Percentiles rank a stretch among this genome's conserved stretches.
Conservation (phyloP, 2,329 filamentous ascomycete genomes). For the Akanthomyces dipterigenus region DNA sequence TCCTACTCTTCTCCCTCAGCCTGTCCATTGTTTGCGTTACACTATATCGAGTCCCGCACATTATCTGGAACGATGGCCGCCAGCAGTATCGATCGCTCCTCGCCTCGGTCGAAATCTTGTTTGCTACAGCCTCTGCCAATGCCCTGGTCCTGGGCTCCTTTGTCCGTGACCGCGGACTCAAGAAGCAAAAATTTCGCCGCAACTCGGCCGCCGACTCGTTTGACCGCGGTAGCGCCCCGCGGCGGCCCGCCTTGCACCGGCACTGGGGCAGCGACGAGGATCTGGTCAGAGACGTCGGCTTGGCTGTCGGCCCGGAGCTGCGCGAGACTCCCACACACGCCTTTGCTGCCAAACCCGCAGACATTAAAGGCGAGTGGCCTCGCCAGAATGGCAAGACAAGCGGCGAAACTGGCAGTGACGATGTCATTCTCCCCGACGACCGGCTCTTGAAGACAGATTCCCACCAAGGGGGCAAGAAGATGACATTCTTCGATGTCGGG, state of each 20-base stretch:
- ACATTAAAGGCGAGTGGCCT: constrained; percentile 41
- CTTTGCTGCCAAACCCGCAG: constrained; percentile 22
- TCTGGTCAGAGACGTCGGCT: constrained; percentile 71
- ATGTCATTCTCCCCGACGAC: constrained; percentile 34
- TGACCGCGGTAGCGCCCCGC: constrained; percentile 35
- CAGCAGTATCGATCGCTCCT: constrained; percentile 86
- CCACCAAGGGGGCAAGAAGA: constrained; percentile 27
- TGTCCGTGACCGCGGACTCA: constrained; percentile 80
- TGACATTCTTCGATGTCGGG: constrained; percentile 83
- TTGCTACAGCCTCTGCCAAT: constrained; percentile 82
- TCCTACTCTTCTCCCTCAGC: constrained; percentile 78
- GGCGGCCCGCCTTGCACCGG: constrained; percentile 47
- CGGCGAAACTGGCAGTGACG: constrained; percentile 37
- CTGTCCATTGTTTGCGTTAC: constrained; percentile 73
- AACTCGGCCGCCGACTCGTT: constrained; percentile 58
- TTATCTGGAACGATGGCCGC: constrained; percentile 61
- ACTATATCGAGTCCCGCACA: constrained; percentile 71
- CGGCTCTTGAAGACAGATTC: constrained; percentile 23
- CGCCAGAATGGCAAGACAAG: constrained; percentile 36
- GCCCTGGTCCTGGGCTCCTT: constrained; percentile 87
- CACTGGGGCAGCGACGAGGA: constrained; percentile 90
- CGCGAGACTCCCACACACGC: constrained; percentile 26
- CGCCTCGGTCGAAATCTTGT: constrained; percentile 84
- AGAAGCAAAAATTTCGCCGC: constrained; percentile 77
- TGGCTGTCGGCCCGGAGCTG: constrained; percentile 53